Base-by-base conservation (phyloP, 2,329 filamentous ascomycete genomes). In the Sclerotinia subarctica region DNA sequence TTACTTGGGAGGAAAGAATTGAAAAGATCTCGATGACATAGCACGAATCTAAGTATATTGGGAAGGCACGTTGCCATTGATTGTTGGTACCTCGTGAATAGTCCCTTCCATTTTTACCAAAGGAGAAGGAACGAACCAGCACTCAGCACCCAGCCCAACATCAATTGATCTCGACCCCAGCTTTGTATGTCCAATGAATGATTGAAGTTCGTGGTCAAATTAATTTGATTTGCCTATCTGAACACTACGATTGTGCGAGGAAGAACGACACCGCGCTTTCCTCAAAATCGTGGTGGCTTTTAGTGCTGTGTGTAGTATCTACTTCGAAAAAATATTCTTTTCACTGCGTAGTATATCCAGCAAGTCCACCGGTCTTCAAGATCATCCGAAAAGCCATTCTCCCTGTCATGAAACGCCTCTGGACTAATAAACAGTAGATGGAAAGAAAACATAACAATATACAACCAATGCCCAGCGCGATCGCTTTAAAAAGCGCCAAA, bases 401-500 rank as follows among this genome's bases (percentile, higher is more conserved):
- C 35, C 47, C 58, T 60, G 38, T 71, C 65, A 70, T 69, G 70
- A 74, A 42, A 68, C 62, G 62, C 67, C 67, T 62, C 58, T 64
- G 24, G 35, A 68, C 62, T 63, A 64, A 64, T 58, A 68, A 66
- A 46, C 60, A 68, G 53, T 38, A 68, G 47, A 66, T 66, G 56
- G 53, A 68, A 35, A 64, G 21, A 46, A 65, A 68, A 66, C 47
- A 42, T 42, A 64, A 67, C 32, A 68, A 60, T 64, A 68, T 65
- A 68, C 53, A 68, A 58, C 26, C 38, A 29, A 26, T 51, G 32
- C 35, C 63, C 42, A 58, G 56, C 57, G 65, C 46, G 19, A 54
- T 24, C 58, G 53, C 19, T 52, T 71, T 67, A 76, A 49, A 77
- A 73, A 49, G 72, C 72, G 60, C 71, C 73, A 66, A 78, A 75